Evolutionary conservation across 106 monocot species (phyloP).

Genomic region (Dendrobium catenatum): DNA sequence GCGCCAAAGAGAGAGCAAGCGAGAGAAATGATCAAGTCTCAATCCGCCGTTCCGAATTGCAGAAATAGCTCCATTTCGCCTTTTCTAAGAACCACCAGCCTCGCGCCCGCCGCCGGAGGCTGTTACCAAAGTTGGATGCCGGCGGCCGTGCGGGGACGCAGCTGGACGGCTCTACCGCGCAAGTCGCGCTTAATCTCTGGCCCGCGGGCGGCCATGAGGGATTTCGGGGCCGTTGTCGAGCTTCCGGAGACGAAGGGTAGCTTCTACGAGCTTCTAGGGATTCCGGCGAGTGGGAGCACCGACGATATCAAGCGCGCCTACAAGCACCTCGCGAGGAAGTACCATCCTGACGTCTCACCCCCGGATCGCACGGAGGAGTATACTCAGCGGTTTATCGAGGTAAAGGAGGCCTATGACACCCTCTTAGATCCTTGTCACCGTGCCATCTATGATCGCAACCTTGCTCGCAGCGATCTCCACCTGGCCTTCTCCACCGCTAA

Average conservation of each 20-base stretch:
- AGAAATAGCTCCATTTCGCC: not conserved
- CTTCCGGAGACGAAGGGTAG: constrained; percentile 7
- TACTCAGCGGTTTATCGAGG: constrained; percentile 47
- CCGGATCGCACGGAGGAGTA: constrained; percentile 42
- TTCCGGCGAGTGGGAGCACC: constrained; percentile 22
- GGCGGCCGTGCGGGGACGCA: not conserved
- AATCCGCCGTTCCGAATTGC: not conserved
- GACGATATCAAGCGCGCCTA: constrained; percentile 32
- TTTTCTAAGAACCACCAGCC: not conserved
- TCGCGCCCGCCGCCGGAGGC: not conserved
- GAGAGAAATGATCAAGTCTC: not conserved
- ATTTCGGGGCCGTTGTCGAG: not conserved
- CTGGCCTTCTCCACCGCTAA: constrained; percentile 41
- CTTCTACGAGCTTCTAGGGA: constrained; percentile 54
- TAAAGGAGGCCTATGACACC: constrained; percentile 70
- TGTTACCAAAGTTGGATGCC: not conserved
- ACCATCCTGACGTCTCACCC: constrained; percentile 35
- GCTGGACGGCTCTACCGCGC: not conserved
- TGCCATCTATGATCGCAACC: constrained; percentile 57
- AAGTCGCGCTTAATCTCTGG: not conserved
- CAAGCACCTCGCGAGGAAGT: constrained; percentile 26
- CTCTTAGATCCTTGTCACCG: constrained; percentile 70
- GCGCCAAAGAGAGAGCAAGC: not conserved
- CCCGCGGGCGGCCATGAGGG: constrained; percentile 1
- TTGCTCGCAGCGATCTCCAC: constrained; percentile 37